These are phyloP conservation scores for Tubosaeta sp. DNA, from an alignment of 768 basidiomycete genomes.

Conservation along the genomic window DNA sequence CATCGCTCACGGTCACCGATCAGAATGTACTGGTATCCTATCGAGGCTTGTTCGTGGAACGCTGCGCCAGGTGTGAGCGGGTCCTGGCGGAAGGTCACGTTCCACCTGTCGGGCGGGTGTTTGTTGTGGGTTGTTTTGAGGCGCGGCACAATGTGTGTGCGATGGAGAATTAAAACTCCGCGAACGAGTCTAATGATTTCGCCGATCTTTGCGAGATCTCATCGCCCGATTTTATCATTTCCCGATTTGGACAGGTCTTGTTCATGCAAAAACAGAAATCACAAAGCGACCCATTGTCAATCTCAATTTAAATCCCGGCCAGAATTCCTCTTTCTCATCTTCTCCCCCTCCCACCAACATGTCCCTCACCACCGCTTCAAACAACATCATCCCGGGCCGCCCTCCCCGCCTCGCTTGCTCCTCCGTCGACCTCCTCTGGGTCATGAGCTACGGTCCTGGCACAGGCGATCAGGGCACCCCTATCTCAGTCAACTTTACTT, in stretches of 20 bases:
- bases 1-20: background rate
- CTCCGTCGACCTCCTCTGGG: conserved; percentile 51
- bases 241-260: conserved; percentile 23
- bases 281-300: conserved; percentile 4
- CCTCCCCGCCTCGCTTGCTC: conserved; percentile 40
- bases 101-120: conserved; percentile 64
- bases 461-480: conserved; percentile 62
- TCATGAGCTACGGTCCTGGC: conserved; percentile 59
- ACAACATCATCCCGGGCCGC: conserved; percentile 8
- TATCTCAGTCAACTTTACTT: conserved; percentile 54
- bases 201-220: conserved; percentile 14
- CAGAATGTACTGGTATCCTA: conserved; percentile 56
- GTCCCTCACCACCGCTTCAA: conserved; percentile 8
- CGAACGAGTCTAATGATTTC: conserved; percentile 13
- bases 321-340: background rate
- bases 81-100: conserved; percentile 67
- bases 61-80: conserved; percentile 57
- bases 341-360: background rate
- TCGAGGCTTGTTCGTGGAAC: conserved; percentile 55
- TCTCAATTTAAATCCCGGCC: conserved; percentile 25
- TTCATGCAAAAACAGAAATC: conserved; percentile 18
- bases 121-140: conserved; percentile 39
- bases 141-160: conserved; percentile 40
- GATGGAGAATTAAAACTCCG: conserved; percentile 17
- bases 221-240: conserved; percentile 12